Base-by-base conservation (phyloP, 2,329 filamentous ascomycete genomes). In the Ascochyta viciae-villosae region DNA sequence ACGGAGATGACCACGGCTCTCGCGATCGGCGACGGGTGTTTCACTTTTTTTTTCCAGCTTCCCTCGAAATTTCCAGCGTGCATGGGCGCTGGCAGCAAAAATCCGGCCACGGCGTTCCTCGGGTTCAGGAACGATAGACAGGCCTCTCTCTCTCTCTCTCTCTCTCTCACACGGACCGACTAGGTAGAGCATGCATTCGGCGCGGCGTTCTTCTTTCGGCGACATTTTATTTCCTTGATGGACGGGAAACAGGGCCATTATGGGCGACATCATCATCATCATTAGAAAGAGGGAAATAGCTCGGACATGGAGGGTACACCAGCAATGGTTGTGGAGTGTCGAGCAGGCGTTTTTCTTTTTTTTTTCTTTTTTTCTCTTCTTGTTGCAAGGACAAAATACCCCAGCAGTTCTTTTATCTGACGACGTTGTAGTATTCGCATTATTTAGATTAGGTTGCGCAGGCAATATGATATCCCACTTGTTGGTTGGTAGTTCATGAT, bases 271-370 rank as follows among this genome's bases (percentile, higher is more conserved):
- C 19, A 19, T 19, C 19, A 19, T 19, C 37, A 61, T 59, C 48
- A 58, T 46, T 69, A 66, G 65, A 66, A 46, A 57, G 62, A 51
- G 27, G 27, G 29, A 65, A 50, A 63, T 51, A 48, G 48, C 48
- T 48, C 38, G 34, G 44, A 15, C 26, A 45, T 19, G 55, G 53
- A 60, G 56, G 58, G 34, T 3, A 16, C 37, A 54, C 65, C 59
- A 65, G 61, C 60, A 46, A 59, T 62, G 60, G 66, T 60, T 5
- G 31, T 6, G 2, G 15, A 1, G 22, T 34, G 49, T 39, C 50
- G 63, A 64, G 65, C 65, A 57, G 66, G 65, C 66, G 66, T 69
- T 68, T 64, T 40, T 49, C 16, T 48, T 26, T 39, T 38, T 13
- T 16, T 31, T 45, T 69, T 66, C 63, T 44, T 49, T 48, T 24